Conservation (phyloP, 768 basidiomycete genomes). For the Termitomyces sp. region DNA sequence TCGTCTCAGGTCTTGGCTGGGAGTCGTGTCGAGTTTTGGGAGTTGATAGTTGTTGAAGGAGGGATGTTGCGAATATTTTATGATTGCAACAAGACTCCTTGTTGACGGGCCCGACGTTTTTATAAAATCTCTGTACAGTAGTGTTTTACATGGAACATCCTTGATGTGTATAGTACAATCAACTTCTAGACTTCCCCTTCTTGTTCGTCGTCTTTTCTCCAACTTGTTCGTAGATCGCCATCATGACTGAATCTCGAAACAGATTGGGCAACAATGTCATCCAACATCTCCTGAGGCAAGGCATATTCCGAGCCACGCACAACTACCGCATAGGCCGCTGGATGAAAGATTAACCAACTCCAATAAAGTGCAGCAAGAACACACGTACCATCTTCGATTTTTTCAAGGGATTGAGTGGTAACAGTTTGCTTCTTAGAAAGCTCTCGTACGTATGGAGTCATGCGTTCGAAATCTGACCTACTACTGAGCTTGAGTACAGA, state of each 20-base stretch:
- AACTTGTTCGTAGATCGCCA: conserved; percentile 2
- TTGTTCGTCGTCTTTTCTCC: conserved; percentile 20
- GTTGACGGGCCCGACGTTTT: not conserved
- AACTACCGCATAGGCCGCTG: conserved; percentile 71
- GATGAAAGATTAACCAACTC: not conserved
- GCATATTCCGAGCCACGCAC: conserved; percentile 75
- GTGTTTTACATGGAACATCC: not conserved
- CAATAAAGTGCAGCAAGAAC: conserved; percentile 11
- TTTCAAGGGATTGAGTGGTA: conserved; percentile 83
- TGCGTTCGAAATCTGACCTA: conserved; percentile 68
- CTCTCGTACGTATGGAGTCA: conserved; percentile 66
- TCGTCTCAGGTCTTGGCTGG: conserved; percentile 1
- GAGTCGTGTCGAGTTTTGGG: conserved; percentile 16
- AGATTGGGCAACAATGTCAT: conserved; percentile 59
- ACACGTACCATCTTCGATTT: conserved; percentile 84
- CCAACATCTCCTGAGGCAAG: conserved; percentile 61
- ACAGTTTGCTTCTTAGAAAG: conserved; percentile 86
- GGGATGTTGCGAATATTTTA: conserved; percentile 22
- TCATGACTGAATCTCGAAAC: conserved; percentile 28
- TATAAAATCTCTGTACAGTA: not conserved
- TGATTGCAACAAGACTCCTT: not conserved
- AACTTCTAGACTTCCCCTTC: conserved; percentile 6
- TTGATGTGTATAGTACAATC: not conserved
- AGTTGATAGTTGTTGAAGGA: conserved; percentile 18
- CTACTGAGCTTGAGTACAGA: conserved; percentile 1